Evolutionary conservation across 768 basidiomycete species (phyloP).

Genomic region (Kwoniella sp.): DNA sequence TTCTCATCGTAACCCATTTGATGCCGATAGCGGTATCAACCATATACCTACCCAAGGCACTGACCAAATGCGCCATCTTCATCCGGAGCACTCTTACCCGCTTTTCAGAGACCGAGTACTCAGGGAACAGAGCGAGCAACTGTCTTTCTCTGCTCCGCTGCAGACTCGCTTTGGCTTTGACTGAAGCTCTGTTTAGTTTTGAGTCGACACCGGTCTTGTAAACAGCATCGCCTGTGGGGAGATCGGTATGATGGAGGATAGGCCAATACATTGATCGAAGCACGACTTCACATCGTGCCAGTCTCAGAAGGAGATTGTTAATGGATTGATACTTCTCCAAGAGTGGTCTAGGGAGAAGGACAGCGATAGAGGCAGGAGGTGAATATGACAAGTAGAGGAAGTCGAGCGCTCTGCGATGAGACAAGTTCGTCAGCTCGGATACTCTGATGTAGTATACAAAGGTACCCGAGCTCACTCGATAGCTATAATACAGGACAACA

Average conservation of each 20-base stretch:
- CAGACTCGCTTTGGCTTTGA: not conserved
- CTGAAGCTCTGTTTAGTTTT: not conserved
- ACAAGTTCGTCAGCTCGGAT: not conserved
- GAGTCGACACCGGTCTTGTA: constrained; percentile 28
- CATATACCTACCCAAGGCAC: constrained; percentile 68
- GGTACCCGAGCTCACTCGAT: constrained; percentile 54
- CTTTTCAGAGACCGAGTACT: constrained; percentile 60
- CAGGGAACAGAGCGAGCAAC: constrained; percentile 62
- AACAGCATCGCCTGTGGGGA: not conserved
- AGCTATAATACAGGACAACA: constrained; percentile 30
- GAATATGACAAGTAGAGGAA: constrained; percentile 89
- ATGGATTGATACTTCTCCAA: constrained; percentile 84
- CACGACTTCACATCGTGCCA: constrained; percentile 68
- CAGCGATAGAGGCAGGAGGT: constrained; percentile 74
- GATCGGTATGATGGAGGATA: constrained; percentile 49
- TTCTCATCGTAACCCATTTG: constrained; percentile 69
- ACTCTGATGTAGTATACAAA: not conserved
- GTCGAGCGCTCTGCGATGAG: constrained; percentile 69
- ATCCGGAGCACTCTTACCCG: constrained; percentile 72
- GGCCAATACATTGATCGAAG: constrained; percentile 29
- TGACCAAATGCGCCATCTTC: constrained; percentile 70
- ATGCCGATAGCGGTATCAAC: constrained; percentile 79
- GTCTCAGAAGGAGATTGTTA: constrained; percentile 75
- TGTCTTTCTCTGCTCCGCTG: constrained; percentile 4
- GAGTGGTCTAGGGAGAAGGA: constrained; percentile 69